Evolutionary conservation across 176 grass and related monocot species (phyloP), one percentile per base, ranked within the genome.

Genomic region (Aegilops bicornis): DNA sequence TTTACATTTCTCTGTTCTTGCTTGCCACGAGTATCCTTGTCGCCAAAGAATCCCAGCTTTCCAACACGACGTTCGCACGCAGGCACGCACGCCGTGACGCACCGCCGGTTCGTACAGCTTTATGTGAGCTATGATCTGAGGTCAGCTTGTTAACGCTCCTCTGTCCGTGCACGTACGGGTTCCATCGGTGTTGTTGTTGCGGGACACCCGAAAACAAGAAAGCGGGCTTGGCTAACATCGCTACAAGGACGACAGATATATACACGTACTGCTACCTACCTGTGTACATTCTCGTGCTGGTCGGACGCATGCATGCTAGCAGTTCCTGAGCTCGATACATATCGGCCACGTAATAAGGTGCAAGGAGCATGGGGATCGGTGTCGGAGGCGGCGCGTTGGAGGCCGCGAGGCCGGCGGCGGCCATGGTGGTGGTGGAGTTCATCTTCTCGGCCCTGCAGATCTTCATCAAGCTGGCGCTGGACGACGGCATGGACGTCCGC

Each of bases 401-500:
- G 1, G 82, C 19, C 61, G 47, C 39, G 48, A 89, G 69, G 75
- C 79, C 91, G 31, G 75, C 36, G 76, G 70, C 45, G 45, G 84
- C 76, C 16, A 79, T 89, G 87, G 84, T 84, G 23, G 2, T 35
- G 48, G 80, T 83, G 66, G 84, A 89, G 79, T 50, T 80, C 11
- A 65, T 71, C 22, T 87, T 67, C 81, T 85, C 80, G 69, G 87
- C 54, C 67, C 69, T 90, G 85, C 84, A 92, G 79, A 90, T 92
- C 39, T 90, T 92, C 50, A 89, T 82, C 87, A 92, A 92, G 81
- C 91, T 92, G 0, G 91, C 91, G 42, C 81, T 92, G 1, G 76
- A 92, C 82, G 88, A 92, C 52, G 88, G 91, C 68, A 92, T 92
- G 91, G 91, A 92, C 67, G 84, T 58, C 2, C 82, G 91, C 20